phyloP scores from a whole-genome alignment of 2,329 filamentous ascomycete species.

The Aureobasidium lini region DNA sequence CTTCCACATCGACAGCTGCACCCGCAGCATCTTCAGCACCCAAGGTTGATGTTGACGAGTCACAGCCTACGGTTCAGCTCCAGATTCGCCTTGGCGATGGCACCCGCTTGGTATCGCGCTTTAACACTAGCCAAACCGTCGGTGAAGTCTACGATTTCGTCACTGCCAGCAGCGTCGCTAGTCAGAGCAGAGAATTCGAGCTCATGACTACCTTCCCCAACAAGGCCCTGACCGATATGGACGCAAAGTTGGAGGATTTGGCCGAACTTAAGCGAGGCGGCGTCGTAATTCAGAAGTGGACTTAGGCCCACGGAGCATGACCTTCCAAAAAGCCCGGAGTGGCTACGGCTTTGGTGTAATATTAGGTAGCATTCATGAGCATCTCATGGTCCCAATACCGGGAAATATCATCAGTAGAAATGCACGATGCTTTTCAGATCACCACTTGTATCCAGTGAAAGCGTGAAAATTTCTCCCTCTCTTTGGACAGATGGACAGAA shows the following conservation, averaged over 20 bases:
- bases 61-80: constrained; percentile 60
- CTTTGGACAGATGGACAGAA: too few relatives aligned
- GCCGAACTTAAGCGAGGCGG: constrained; percentile 45
- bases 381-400: not conserved
- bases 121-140: constrained; percentile 72
- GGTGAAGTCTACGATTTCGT: constrained; percentile 73
- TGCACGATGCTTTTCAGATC: too few relatives aligned
- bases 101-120: constrained; percentile 67
- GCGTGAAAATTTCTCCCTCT: too few relatives aligned
- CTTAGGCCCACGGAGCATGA: constrained; percentile 17
- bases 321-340: not conserved
- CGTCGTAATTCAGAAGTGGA: constrained; percentile 51
- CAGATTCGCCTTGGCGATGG: constrained; percentile 75
- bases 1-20: constrained; percentile 27
- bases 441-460: too few relatives aligned
- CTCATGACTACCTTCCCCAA: constrained; percentile 77
- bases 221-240: constrained; percentile 67
- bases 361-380: not conserved
- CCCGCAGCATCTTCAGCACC: constrained; percentile 29
- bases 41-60: constrained; percentile 51
- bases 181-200: constrained; percentile 57
- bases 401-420: too few relatives aligned
- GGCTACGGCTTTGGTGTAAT: not conserved
- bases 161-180: constrained; percentile 52
- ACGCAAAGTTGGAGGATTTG: constrained; percentile 39